Evolutionary conservation across 1,284 basidiomycete species (phyloP).

Genomic region (Erythrobasidium hasegawianum): DNA sequence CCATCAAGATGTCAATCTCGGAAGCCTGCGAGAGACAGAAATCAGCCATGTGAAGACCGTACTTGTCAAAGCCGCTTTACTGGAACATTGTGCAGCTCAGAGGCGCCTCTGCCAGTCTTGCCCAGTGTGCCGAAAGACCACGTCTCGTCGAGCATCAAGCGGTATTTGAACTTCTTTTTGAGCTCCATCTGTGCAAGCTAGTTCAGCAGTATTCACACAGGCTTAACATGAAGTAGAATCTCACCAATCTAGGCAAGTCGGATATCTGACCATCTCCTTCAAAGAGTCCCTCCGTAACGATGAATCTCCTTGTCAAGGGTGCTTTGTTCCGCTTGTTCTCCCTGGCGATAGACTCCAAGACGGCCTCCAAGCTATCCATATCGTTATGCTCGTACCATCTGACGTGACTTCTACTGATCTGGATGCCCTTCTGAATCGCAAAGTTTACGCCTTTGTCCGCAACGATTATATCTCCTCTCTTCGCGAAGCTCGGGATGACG

Average conservation of each 20-base stretch:
- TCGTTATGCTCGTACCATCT: constrained; percentile 97
- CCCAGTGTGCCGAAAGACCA: constrained; percentile 91
- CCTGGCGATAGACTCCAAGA: constrained; percentile 75
- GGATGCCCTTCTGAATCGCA: constrained; percentile 94
- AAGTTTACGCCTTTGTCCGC: constrained; percentile 92
- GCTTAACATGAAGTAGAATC: not conserved
- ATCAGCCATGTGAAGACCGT: not conserved
- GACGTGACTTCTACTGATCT: constrained; percentile 87
- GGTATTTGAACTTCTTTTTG: constrained; percentile 92
- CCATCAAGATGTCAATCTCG: constrained; percentile 59
- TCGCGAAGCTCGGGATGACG: constrained; percentile 95
- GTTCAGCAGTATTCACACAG: not conserved
- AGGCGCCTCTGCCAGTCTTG: constrained; percentile 85
- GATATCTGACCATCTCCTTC: constrained; percentile 89
- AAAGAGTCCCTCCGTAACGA: constrained; percentile 95
- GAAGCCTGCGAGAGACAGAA: constrained; percentile 49
- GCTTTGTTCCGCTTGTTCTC: constrained; percentile 77
- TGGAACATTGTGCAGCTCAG: constrained; percentile 87
- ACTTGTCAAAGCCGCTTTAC: constrained; percentile 56
- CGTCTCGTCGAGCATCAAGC: constrained; percentile 89
- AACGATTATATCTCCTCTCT: constrained; percentile 97
- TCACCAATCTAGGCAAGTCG: constrained; percentile 81
- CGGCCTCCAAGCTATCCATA: constrained; percentile 81
- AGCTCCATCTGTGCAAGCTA: constrained; percentile 67
- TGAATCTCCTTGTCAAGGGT: constrained; percentile 85